These are phyloP conservation scores for Pyronema omphalodes DNA, from an alignment of 495 filamentous ascomycete genomes.

Conservation along the genomic window DNA sequence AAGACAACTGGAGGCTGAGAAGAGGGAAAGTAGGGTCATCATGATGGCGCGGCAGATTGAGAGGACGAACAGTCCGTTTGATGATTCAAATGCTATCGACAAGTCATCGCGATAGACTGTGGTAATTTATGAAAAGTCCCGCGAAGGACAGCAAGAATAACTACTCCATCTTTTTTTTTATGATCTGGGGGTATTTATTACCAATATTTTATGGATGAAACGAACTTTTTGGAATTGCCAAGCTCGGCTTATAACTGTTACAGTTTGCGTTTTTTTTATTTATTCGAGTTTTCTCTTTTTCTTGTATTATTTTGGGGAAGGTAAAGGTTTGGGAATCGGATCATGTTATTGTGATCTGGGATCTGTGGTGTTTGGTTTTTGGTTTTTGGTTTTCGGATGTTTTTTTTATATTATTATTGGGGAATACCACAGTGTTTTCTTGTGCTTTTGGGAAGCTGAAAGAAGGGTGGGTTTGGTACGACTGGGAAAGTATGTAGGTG, in stretches of 20 bases:
- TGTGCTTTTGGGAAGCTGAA: no score
- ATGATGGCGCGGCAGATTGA: slow-evolving; percentile 3
- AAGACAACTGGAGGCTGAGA: slow-evolving; percentile 3
- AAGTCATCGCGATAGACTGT: not conserved
- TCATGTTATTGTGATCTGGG: no score
- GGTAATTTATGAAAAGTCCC: no score
- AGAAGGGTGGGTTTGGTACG: no score
- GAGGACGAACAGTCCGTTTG: slow-evolving; percentile 17
- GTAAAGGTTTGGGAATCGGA: not conserved
- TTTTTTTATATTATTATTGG: no score
- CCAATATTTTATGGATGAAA: not conserved
- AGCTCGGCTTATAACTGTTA: not conserved
- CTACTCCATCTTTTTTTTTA: not conserved
- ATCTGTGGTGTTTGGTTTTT: no score
- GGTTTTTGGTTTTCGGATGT: no score
- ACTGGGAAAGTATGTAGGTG: no score
- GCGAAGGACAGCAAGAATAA: not conserved
- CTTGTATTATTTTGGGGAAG: not conserved
- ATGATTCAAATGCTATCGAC: slow-evolving; percentile 21
- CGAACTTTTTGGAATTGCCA: not conserved
- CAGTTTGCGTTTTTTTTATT: not conserved
- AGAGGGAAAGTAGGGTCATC: slow-evolving; percentile 5
- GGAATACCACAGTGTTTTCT: no score
- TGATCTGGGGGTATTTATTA: not conserved
- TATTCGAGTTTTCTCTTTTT: not conserved